Evolutionary conservation across 225 moss, liverwort and hornwort species (phyloP), one percentile per base, ranked within the genome.

Genomic region (Physcomitrellopsis africana): DNA sequence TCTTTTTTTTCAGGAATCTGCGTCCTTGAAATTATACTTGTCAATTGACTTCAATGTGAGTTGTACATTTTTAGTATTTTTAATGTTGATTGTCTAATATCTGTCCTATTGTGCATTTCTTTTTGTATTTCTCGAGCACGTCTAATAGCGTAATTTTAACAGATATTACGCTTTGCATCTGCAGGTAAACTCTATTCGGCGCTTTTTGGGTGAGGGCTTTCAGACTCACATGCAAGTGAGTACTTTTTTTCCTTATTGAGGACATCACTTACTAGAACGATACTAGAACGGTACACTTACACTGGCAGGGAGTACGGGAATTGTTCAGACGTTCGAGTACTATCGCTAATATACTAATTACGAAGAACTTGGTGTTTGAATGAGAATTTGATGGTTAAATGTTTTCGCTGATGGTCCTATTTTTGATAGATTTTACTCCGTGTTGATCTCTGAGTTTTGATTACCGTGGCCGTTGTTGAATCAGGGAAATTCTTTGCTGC

Each of bases 221-320:
- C 92, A 96, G 80, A 92, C 69, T 60, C 96, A 96, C 49, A 86
- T 94, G 91, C 96, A 96, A 92, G 96, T 95, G 81, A 76, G 77
- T 76, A 3, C 24, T 68, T 66, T 13, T 18, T 65, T 43, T 14
- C 22, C 7, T 72, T 24, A 51, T 24, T 52, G 23, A 54, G 74
- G 63, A 68, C 63, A 32, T 24, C 1, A 63, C 27, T 19, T 37
- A 37, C 32, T 59, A 54, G 71, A 37, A 37, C 32, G 32, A 37
- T 37, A 37, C 32, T 37, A 37, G 32, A 17, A 11, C 9, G 13
- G 22, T 23, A 37, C 15, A 45, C 7, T 26, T 47, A 5, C 24
- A 24, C 1, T 66, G 8, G 12, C 24, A 63, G 56, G 20, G 52
- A n/a, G n/a, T n/a, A n/a, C 56, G 41, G 69, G 9, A 57, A 49